These are phyloP conservation scores for Priceomyces medius DNA, from an alignment of 805 yeast genomes.

Conservation along the genomic window DNA sequence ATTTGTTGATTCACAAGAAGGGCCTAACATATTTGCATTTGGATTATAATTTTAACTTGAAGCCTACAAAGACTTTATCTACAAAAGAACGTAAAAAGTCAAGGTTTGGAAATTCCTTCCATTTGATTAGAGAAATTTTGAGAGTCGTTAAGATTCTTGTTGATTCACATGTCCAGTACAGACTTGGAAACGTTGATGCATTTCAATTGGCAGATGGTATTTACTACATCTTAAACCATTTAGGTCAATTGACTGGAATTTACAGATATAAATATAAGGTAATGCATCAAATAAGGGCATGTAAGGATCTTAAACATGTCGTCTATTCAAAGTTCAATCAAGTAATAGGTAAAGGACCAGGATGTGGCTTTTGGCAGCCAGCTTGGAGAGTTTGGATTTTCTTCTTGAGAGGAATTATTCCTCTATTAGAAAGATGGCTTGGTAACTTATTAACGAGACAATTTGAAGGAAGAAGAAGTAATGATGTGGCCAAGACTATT, in stretches of 20 bases:
- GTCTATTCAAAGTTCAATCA: constrained; percentile 82
- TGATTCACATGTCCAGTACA: constrained; percentile 88
- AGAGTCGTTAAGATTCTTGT: constrained; percentile 82
- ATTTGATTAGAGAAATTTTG: constrained; percentile 83
- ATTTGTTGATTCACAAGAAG: constrained; percentile 81
- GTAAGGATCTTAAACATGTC: constrained; percentile 92
- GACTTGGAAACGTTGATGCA: constrained; percentile 89
- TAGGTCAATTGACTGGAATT: constrained; percentile 95
- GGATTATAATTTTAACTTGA: constrained; percentile 92
- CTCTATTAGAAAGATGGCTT: constrained; percentile 90
- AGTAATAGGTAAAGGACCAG: constrained; percentile 95
- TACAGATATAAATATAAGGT: constrained; percentile 96
- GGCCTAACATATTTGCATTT: constrained; percentile 90
- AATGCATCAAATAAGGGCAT: constrained; percentile 96
- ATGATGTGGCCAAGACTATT: constrained; percentile 88
- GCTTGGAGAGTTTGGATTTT: constrained; percentile 97
- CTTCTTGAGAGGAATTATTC: constrained; percentile 87
- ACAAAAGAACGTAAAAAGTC: constrained; percentile 96
- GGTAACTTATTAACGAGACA: constrained; percentile 89
- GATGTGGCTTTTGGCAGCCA: constrained; percentile 99
- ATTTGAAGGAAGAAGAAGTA: constrained; percentile 91
- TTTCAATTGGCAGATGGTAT: constrained; percentile 94
- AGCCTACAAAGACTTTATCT: constrained; percentile 93
- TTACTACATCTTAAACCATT: constrained; percentile 83
- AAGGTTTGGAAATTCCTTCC: constrained; percentile 95